These are phyloP conservation scores for Malus sylvestris DNA, from an alignment of 306 rosid species.

Conservation along the genomic window DNA sequence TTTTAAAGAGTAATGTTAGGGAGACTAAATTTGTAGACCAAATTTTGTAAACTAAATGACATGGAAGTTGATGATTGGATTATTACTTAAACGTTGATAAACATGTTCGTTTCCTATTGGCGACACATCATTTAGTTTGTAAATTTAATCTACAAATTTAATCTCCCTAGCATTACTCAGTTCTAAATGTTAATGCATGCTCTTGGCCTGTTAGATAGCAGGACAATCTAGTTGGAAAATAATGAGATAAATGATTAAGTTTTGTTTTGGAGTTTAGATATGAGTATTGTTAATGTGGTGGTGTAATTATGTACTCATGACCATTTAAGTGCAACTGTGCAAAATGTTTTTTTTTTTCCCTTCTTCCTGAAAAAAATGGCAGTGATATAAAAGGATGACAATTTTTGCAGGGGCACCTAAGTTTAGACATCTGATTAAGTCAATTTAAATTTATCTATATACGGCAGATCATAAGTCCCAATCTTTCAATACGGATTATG, in stretches of 20 bases:
- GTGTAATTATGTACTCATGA: background rate
- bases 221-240: background rate
- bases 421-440: background rate
- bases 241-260: slow-evolving; percentile 3
- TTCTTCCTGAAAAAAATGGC: background rate
- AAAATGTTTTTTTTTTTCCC: background rate
- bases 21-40: no score
- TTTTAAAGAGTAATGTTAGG: no score
- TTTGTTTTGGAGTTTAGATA: slow-evolving; percentile 6
- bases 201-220: background rate
- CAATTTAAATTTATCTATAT: background rate
- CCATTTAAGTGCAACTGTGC: background rate
- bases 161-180: no score
- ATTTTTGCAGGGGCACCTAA: background rate
- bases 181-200: background rate
- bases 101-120: no score
- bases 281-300: background rate
- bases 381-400: background rate
- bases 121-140: no score
- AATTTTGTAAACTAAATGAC: no score
- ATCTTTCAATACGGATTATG: background rate
- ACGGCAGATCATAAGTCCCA: background rate
- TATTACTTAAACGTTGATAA: no score
- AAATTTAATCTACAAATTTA: no score
- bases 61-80: no score